phyloP scores from a whole-genome alignment of 169 alveolate species.

The Plasmodium berghei region DNA sequence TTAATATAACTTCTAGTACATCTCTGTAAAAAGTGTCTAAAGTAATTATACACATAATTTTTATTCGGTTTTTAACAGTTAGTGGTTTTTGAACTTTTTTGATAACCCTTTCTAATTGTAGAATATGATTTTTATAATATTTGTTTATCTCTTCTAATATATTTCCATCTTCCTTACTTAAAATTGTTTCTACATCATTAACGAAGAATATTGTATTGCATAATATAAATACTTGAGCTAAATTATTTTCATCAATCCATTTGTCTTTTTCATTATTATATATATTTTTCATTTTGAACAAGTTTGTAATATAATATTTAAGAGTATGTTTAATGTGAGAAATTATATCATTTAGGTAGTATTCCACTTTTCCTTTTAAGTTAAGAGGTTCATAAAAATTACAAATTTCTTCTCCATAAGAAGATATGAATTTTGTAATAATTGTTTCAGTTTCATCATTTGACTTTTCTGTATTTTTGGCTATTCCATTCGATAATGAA shows the following conservation, averaged over 20 bases:
- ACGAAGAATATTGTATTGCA: constrained; percentile 70
- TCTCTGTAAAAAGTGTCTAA: constrained; percentile 97
- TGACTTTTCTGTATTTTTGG: background rate
- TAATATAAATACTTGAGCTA: constrained; percentile 65
- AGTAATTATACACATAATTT: constrained; percentile 96
- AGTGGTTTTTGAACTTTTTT: constrained; percentile 93
- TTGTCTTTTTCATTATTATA: constrained; percentile 40
- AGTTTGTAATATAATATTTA: constrained; percentile 46
- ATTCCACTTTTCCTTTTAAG: constrained; percentile 52
- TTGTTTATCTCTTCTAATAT: constrained; percentile 83
- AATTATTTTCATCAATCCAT: constrained; percentile 71
- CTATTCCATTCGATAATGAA: background rate
- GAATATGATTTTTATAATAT: constrained; percentile 85
- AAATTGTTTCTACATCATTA: constrained; percentile 75
- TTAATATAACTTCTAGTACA: constrained; percentile 90
- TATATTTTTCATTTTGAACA: constrained; percentile 24
- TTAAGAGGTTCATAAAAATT: constrained; percentile 37
- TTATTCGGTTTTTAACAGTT: constrained; percentile 87
- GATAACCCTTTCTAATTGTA: constrained; percentile 89
- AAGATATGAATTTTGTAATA: constrained; percentile 50
- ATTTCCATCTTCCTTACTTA: constrained; percentile 78
- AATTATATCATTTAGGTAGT: constrained; percentile 65
- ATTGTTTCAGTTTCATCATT: constrained; percentile 4
- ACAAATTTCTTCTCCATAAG: constrained; percentile 72
- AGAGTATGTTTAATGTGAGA: constrained; percentile 55